Evolutionary conservation across 805 yeast species (phyloP).

Genomic region (Starmerella khaoyaiensis): DNA sequence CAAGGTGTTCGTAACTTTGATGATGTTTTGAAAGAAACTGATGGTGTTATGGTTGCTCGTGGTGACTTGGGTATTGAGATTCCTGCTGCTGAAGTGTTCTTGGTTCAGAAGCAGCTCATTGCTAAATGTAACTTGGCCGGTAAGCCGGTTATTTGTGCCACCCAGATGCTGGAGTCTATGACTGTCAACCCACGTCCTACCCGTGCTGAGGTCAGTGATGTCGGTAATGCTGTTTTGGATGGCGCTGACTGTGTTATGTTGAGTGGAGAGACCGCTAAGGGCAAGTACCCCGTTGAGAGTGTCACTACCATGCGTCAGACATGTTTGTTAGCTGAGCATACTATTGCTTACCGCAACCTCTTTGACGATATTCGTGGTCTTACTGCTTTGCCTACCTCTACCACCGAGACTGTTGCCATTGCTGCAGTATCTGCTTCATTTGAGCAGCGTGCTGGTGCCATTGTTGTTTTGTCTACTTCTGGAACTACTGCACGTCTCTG

Average conservation of each 20-base stretch:
- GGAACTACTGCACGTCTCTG: conserved; percentile 93
- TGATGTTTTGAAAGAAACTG: conserved; percentile 85
- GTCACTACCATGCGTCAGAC: conserved; percentile 99
- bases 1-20: conserved; percentile 99
- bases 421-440: conserved; percentile 94
- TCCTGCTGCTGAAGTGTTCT: conserved; percentile 97
- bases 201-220: conserved; percentile 98
- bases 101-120: conserved; percentile 96
- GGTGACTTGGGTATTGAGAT: conserved; percentile 99
- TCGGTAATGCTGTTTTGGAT: conserved; percentile 96
- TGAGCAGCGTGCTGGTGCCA: conserved; percentile 94
- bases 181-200: conserved; percentile 99
- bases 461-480: conserved; percentile 86
- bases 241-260: conserved; percentile 99
- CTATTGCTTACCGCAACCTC: conserved; percentile 69
- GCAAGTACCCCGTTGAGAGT: conserved; percentile 95
- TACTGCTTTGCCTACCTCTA: conserved; percentile 77
- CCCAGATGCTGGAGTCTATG: conserved; percentile 99
- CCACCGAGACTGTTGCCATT: conserved; percentile 93
- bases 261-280: conserved; percentile 99
- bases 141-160: conserved; percentile 98
- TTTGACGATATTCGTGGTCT: conserved; percentile 80
- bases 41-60: conserved; percentile 99
- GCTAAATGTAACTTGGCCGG: conserved; percentile 99
- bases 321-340: conserved; percentile 89